Conservation (phyloP, 1,139 yeast species). For the Sugiyamaella paludigena region DNA sequence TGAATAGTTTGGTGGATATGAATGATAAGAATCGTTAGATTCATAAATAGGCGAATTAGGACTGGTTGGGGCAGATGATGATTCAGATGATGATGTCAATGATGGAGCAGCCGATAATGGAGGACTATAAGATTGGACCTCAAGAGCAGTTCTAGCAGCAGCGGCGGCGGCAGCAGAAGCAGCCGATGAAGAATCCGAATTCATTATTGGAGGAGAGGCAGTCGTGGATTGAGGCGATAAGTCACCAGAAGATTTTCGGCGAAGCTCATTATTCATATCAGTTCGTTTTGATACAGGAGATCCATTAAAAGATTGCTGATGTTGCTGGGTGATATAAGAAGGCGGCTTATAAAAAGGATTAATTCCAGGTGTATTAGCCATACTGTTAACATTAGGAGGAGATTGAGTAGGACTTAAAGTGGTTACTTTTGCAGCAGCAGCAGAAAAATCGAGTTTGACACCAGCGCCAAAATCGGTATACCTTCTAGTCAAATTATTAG, state of each 20-base stretch:
- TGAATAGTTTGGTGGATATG: neutral
- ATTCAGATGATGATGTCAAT: constrained; percentile 13
- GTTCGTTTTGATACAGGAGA: constrained; percentile 2
- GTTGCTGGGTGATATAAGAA: constrained; percentile 25
- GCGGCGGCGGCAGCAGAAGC: constrained; percentile 16
- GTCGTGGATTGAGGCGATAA: constrained; percentile 4
- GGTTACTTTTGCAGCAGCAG: constrained; percentile 10
- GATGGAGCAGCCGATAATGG: constrained; percentile 21
- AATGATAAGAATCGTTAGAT: neutral
- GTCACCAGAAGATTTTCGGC: neutral
- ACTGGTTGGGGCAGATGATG: constrained; percentile 16
- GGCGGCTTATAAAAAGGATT: constrained; percentile 40
- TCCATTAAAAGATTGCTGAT: constrained; percentile 5
- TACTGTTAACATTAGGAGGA: constrained; percentile 2
- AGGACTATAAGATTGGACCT: constrained; percentile 20
- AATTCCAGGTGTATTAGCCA: constrained; percentile 22
- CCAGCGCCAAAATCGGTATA: constrained; percentile 19
- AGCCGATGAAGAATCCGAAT: constrained; percentile 7
- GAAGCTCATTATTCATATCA: neutral
- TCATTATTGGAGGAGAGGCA: constrained; percentile 8
- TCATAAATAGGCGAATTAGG: constrained; percentile 15
- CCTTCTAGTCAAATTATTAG: neutral
- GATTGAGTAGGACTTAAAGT: neutral
- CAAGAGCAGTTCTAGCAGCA: constrained; percentile 23
- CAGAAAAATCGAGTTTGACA: constrained; percentile 23